Base-by-base conservation (phyloP, 1,284 basidiomycete genomes). In the Quambalaria eucalypti region DNA sequence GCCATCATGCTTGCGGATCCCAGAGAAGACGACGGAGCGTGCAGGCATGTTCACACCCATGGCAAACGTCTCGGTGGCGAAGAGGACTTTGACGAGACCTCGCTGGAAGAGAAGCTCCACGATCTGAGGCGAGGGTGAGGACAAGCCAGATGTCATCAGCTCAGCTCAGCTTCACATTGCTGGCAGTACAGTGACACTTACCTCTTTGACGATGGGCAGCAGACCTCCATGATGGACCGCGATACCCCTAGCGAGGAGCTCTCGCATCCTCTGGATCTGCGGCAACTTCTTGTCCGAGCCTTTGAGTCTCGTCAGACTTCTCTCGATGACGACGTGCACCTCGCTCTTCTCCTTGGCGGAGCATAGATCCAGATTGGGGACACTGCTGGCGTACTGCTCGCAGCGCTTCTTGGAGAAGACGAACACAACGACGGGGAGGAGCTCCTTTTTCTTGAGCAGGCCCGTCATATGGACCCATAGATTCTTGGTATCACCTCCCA, bases 41-140 rank as follows among this genome's bases (percentile, higher is more conserved):
- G 95, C 91, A 14, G 95, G 95, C 95, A 99, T 99, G 78, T 99
- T 98, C 57, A 99, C 95, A 33, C 68, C 67, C 95, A 99, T 98
- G 0, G 95, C 95, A 76, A 99, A 99, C 0, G 95, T 98, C 77
- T 99, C 95, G 0, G 95, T 99, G 0, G 95, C 95, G 72, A 98
- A 99, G 9, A 99, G 79, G 16, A 97, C 86, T 77, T 98, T 98
- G 57, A 99, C 93, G 36, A 98, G 80, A 23, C 95, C 95, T 31
- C 91, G 84, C 8, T 91, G 88, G 73, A 99, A 99, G 16, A 99
- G 81, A 40, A 98, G 87, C 76, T 99, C 93, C 16, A 98, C 93
- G 8, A 75, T 63, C 56, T 56, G 39, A 5, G 7, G 12, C 6
- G 25, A 14, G 5, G 31, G 46, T 12, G n/a, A n/a, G 28, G 44